Conservation (phyloP, 192 early-diverging fungal genomes). For the Chytriomyces sp. region DNA sequence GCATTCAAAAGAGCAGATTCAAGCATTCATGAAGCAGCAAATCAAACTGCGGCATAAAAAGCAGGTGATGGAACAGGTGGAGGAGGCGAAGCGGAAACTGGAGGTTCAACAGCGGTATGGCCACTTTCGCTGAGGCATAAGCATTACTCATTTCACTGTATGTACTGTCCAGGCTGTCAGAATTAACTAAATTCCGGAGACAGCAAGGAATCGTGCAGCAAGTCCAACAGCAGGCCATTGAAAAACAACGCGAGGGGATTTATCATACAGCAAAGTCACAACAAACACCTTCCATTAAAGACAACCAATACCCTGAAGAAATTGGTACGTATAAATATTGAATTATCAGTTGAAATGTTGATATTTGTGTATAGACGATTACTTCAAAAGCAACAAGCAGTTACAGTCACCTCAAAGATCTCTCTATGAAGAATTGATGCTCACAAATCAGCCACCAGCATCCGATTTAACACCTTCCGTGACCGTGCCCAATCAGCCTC, state of each 20-base stretch:
- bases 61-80: neutral
- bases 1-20: constrained; percentile 3
- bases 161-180: neutral
- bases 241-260: too few relatives aligned
- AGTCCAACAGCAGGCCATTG: too few relatives aligned
- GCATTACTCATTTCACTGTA: neutral
- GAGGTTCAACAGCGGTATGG: neutral
- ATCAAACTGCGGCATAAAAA: constrained; percentile 9
- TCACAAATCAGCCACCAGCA: too few relatives aligned
- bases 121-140: neutral
- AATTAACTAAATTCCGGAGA: neutral
- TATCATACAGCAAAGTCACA: too few relatives aligned
- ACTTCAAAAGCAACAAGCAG: neutral
- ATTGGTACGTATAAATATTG: too few relatives aligned
- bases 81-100: neutral
- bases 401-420: neutral
- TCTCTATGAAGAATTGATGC: neutral
- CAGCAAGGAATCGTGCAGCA: constrained; percentile 1
- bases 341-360: too few relatives aligned
- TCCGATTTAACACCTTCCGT: too few relatives aligned
- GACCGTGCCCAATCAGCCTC: too few relatives aligned
- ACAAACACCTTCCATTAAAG: too few relatives aligned
- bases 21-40: constrained; percentile 12
- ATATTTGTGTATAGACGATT: too few relatives aligned
- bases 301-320: too few relatives aligned